phyloP scores from a whole-genome alignment of 139 green algal genomes.

The Mychonastes homosphaera region DNA sequence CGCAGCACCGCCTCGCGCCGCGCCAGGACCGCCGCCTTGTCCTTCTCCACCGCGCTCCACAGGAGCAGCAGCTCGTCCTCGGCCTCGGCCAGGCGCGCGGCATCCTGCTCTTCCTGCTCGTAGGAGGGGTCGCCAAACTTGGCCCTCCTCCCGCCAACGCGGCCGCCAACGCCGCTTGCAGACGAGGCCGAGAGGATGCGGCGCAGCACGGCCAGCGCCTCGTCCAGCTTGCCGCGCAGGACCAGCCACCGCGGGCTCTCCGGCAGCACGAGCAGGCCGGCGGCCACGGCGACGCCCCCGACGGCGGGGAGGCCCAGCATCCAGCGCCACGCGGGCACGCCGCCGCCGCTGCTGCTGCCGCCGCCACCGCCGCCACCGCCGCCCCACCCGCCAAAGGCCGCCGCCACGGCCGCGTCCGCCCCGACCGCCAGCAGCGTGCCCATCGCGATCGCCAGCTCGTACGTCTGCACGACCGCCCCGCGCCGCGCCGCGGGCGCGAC shows the following conservation, averaged over 20 bases:
- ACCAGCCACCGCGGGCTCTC: slow-evolving; percentile 77
- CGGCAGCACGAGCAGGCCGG: slow-evolving; percentile 53
- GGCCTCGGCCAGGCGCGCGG: slow-evolving; percentile 23
- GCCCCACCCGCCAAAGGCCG: slow-evolving; percentile 47
- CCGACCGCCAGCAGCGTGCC: slow-evolving; percentile 60
- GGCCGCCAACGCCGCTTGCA: slow-evolving; percentile 13
- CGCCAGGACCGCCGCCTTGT: slow-evolving; percentile 33
- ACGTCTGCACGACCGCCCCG: slow-evolving; percentile 50
- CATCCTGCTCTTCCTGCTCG: slow-evolving; percentile 4
- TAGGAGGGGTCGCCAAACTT: neutral
- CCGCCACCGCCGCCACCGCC: slow-evolving; percentile 44
- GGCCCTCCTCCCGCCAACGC: slow-evolving; percentile 3
- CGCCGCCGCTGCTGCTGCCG: slow-evolving; percentile 36
- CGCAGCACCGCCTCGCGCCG: slow-evolving; percentile 12
- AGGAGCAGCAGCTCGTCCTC: slow-evolving; percentile 75
- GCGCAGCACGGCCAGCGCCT: slow-evolving; percentile 61
- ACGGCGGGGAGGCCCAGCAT: slow-evolving; percentile 55
- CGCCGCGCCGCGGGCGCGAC: slow-evolving; percentile 46
- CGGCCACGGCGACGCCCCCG: slow-evolving; percentile 25
- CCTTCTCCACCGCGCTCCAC: slow-evolving; percentile 67
- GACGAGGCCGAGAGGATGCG: slow-evolving; percentile 14
- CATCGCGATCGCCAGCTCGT: slow-evolving; percentile 61
- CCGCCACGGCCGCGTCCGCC: slow-evolving; percentile 45
- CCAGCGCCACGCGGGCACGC: slow-evolving; percentile 39
- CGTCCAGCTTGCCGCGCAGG: slow-evolving; percentile 43